A percentile compares a stretch with the other conserved stretches of the same genome.
These are phyloP conservation scores for Starmera dryadoides DNA, from an alignment of 805 yeast species.

Conservation along the genomic window DNA sequence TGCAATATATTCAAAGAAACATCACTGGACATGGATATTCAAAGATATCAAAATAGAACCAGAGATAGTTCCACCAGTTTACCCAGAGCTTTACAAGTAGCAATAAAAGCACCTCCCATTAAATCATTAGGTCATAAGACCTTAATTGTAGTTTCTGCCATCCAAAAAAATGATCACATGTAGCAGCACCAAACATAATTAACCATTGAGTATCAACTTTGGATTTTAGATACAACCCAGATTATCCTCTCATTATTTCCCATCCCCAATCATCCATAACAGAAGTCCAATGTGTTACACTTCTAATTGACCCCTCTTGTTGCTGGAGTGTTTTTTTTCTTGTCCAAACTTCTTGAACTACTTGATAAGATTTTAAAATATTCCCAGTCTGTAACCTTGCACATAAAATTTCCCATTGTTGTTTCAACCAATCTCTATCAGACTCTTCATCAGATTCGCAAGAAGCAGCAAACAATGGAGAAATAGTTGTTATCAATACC, in stretches of 20 bases:
- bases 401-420: constrained; percentile 48
- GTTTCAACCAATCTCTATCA: constrained; percentile 54
- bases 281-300: constrained; percentile 58
- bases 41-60: too few relatives aligned
- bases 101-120: too few relatives aligned
- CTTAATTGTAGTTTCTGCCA: too few relatives aligned
- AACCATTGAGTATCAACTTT: too few relatives aligned
- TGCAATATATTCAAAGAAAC: too few relatives aligned
- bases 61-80: too few relatives aligned
- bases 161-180: too few relatives aligned
- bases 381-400: constrained; percentile 61
- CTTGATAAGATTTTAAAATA: constrained; percentile 60
- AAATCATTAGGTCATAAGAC: too few relatives aligned
- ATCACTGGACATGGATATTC: too few relatives aligned
- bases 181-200: too few relatives aligned
- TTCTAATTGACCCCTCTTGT: constrained; percentile 6
- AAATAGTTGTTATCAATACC: constrained; percentile 52
- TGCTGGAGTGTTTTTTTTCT: constrained; percentile 35
- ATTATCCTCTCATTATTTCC: constrained; percentile 50
- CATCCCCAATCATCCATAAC: constrained; percentile 74
- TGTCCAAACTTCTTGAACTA: constrained; percentile 66
- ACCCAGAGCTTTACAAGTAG: too few relatives aligned
- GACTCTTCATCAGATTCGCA: constrained; percentile 56
- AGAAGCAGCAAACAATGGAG: constrained; percentile 56
- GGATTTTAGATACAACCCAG: too few relatives aligned